Evolutionary conservation across 2,329 filamentous ascomycete genomes (phyloP), one percentile per base, ranked within the genome.

Genomic region (Trichoderma sp.): DNA sequence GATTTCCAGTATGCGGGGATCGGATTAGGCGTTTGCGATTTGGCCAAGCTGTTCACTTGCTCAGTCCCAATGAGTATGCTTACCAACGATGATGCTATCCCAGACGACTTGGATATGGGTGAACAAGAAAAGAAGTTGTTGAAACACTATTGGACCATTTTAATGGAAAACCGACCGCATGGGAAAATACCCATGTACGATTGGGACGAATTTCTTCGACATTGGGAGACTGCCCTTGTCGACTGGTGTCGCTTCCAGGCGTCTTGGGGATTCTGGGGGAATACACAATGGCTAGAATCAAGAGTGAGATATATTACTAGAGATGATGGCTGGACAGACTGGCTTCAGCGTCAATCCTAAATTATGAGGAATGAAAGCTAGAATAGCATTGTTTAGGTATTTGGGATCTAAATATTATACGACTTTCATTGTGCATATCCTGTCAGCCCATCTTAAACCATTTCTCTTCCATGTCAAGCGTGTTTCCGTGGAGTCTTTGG

Each of bases 1-100:
- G 92, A 93, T 80, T 93, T 93, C 74, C 92, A 93, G 78, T 93
- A 93, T 78, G 87, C 89, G 0, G 92, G 92, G 0, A 81, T 92
- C 0, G 91, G 92, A 0, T 80, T 93, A 0, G 91, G 92, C 0
- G 91, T 90, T 0, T 91, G 91, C 77, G 92, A 93, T 80, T 83
- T 93, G 0, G 91, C 91, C 2, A 93, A 93, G 79, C 81, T 93
- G 0, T 92, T 93, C 76, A 93, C 91, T 0, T 93, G 91, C 81
- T 92, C 91, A 2, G 86, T 93, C 0, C 90, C 91, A 0, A 50
- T 89, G 7, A 77, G 83, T 3, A 87, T 92, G 85, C 85, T 93
- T 0, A 83, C 84, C 0, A 79, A 77, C 6, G 65, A 71, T 0
- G 76, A 79, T 0, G 71, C 79, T 1, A 65, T 88, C 1, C 82